Percentiles rank a stretch among this genome's conserved stretches.
Evolutionary conservation across 441 rosid species (phyloP).

Genomic region (Geranium incanum): DNA sequence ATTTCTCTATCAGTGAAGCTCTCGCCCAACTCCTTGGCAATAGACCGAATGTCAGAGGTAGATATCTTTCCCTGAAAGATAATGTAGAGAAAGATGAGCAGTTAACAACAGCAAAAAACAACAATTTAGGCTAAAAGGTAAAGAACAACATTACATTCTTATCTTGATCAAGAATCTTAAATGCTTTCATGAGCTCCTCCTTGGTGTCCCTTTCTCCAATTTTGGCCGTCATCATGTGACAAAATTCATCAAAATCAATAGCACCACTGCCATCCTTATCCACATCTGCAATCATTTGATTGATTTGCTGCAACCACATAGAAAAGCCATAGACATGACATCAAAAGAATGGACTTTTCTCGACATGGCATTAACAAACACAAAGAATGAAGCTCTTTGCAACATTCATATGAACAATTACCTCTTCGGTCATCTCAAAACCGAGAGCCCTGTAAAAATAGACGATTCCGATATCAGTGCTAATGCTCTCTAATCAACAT

Average conservation of each 20-base stretch:
- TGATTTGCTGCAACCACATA: conserved; percentile 54
- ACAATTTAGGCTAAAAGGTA: neutral
- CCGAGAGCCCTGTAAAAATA: conserved; percentile 79
- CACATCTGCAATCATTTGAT: conserved; percentile 98
- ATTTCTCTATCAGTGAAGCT: conserved; percentile 70
- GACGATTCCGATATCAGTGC: conserved; percentile 13
- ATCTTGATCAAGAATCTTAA: conserved; percentile 77
- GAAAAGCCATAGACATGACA: conserved; percentile 5
- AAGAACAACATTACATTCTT: conserved; percentile 47
- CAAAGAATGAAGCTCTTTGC: neutral
- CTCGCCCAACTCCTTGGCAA: conserved; percentile 81
- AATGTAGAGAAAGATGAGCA: conserved; percentile 11
- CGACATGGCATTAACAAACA: neutral
- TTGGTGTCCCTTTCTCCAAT: conserved; percentile 89
- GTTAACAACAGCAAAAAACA: conserved; percentile 6
- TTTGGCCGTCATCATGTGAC: conserved; percentile 91
- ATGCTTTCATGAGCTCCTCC: conserved; percentile 85
- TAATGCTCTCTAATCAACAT: neutral
- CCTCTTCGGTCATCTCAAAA: conserved; percentile 89
- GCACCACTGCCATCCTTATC: conserved; percentile 98
- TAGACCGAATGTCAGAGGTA: conserved; percentile 49
- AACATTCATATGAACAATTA: conserved; percentile 21
- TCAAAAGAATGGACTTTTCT: neutral
- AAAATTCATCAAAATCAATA: conserved; percentile 91
- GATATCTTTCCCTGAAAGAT: conserved; percentile 73